Base-by-base conservation (phyloP, 108 stramenopile species). In the Cyclotella sp. region DNA sequence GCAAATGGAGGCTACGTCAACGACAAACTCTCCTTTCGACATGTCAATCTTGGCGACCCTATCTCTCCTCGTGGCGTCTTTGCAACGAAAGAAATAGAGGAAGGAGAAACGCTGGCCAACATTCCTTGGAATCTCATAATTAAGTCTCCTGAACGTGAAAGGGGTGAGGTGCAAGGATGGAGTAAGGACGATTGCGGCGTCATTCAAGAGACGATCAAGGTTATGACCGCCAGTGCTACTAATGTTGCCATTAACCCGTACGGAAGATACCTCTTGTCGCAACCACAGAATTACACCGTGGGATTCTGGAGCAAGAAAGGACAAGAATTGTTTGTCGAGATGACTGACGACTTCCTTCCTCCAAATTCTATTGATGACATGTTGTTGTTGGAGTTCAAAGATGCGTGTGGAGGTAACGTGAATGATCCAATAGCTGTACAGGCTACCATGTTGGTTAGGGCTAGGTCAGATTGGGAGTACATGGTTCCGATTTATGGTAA, bases 401-500 rank as follows among this genome's bases (percentile, higher is more conserved):
- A 63, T 21, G 13, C n/a, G 0, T 87, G 89, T 71, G 65, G 68
- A 14, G 85, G 76, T 13, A 45, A 68, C 29, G 29, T 9, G 16
- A 24, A 76, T 4, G 83, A 86, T 69, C 30, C 46, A 3, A 6
- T 71, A 5, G 55, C 69, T 24, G 40, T 57, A 1, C 29, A 84
- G 63, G 87, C 85, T 2, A 72, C 80, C 44, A 70, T 86, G 68
- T 69, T 89, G 4, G 79, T 89, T 9, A 65, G 82, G 13, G 79
- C 85, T 18, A 57, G 88, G 30, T 78, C 71, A 9, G 89, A 89
- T 78, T 89, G 84, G 60, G 86, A 87, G 47, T 58, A 86, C 41
- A 79, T 93, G 82, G 78, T 93, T 81, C 92, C 92, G 8, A 67
- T 79, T 21, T 89, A 85, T 73, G 91, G 73, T 74, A 40, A 74